Evolutionary conservation across 768 basidiomycete species (phyloP), one percentile per base, ranked within the genome.

Genomic region (Roridomyces roridus): DNA sequence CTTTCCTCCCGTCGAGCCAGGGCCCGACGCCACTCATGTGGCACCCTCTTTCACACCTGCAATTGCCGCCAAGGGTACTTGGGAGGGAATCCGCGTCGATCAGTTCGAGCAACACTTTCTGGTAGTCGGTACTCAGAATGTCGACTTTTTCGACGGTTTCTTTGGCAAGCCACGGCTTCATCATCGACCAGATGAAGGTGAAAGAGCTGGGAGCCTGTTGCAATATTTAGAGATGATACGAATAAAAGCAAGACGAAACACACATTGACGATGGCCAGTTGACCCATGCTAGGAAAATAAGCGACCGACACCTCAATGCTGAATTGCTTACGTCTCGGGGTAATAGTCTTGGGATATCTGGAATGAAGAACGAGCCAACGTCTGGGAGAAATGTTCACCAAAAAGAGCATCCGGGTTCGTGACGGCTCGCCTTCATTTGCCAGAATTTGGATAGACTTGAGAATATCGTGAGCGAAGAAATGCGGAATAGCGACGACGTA

Each of bases 291-390:
- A 44, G 18, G 36, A 15, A 11, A 21, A 17, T 20, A 4, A 10
- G n/a, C 40, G 44, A 41, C 24, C 5, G 31, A 46, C 6, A 9
- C 35, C 20, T 12, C 6, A 26, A 17, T 23, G n/a, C n/a, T n/a
- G n/a, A 20, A 39, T n/a, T 23, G 67, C 82, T 49, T 66, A 91
- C 88, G 86, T 86, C 67, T 92, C 89, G 1, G 89, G 89, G 60
- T 80, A 91, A 70, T 88, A 91, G 63, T 89, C 87, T 69, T 91
- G 89, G 2, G 88, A 90, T 51, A 91, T 77, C 62, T 90, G 88
- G 68, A 91, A 88, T 7, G 85, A 83, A 46, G 70, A 73, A 45
- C 83, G 77, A 21, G 80, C 80, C n/a, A 91, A 74, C 40, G 78
- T 73, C 67, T n/a, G n/a, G n/a, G n/a, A n/a, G n/a, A n/a, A n/a